Conservation (phyloP, 768 basidiomycete genomes). For the Tylopilus vinaceipallidus region DNA sequence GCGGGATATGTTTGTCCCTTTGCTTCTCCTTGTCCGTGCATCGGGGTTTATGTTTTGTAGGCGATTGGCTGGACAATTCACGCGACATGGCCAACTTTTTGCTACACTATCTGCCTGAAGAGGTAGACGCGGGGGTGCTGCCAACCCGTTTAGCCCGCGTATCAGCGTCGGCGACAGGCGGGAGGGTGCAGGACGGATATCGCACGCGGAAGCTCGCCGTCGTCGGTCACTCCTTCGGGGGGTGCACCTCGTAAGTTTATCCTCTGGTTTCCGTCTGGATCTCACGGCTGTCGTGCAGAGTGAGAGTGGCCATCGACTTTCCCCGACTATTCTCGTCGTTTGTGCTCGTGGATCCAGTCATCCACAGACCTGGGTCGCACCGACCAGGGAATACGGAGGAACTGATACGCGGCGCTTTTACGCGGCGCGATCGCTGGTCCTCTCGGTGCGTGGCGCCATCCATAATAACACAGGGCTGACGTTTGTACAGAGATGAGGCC, state of each 20-base stretch:
- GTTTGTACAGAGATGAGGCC: constrained; percentile 55
- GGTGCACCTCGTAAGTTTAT: constrained; percentile 62
- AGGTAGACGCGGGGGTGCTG: constrained; percentile 33
- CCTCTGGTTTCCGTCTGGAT: no score
- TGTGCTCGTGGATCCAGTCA: constrained; percentile 79
- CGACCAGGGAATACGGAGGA: neutral
- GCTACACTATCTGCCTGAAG: constrained; percentile 58
- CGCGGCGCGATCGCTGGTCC: constrained; percentile 61
- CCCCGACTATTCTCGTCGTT: constrained; percentile 71
- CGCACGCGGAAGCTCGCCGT: constrained; percentile 53
- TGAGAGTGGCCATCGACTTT: constrained; percentile 60
- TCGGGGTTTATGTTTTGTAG: constrained; percentile 34
- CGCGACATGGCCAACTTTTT: constrained; percentile 82
- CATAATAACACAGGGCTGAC: neutral
- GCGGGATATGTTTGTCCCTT: constrained; percentile 53
- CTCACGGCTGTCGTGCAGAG: constrained; percentile 33
- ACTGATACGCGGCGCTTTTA: constrained; percentile 45
- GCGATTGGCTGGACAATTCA: constrained; percentile 74
- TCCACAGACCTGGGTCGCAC: constrained; percentile 29
- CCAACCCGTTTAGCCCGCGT: constrained; percentile 58
- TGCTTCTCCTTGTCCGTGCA: neutral
- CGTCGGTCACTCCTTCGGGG: constrained; percentile 86
- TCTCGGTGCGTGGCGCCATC: constrained; percentile 43
- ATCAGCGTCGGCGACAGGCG: constrained; percentile 37
- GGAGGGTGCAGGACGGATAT: constrained; percentile 50